Evolutionary conservation across 345 rosid genomes (phyloP), one percentile per base, ranked within the genome.

Genomic region (Litchi chinensis): DNA sequence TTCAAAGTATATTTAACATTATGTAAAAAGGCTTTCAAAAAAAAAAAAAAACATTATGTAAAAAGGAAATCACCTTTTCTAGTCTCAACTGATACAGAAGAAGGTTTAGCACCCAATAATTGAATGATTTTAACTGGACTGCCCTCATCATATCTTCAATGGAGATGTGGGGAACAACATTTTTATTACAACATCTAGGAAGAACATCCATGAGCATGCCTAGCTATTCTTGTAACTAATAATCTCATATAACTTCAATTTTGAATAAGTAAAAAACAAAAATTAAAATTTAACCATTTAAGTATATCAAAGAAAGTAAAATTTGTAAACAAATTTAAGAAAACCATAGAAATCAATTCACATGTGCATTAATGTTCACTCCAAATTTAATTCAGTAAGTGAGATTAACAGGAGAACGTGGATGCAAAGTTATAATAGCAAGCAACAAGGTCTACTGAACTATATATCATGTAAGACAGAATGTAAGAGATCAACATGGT

Each of bases 21-120:
- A 26, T 26, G 1, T 26, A 26, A 26, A 26, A 26, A 26, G 28
- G 28, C 28, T 26, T 26, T 26, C 28, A 26, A 26, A 26, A 26
- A 26, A 26, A 26, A 26, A 26, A 26, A 26, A 26, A 26, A 26
- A 26, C 28, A 26, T 0, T 26, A 74, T 7, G 43, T 57, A 59
- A 74, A 39, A 44, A 32, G 69, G 10, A 12, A 68, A 74, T 71
- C 76, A 90, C 87, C 92, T 87, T 82, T 90, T 83, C 90, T 85
- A 90, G 89, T 82, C 90, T 91, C 82, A 95, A 71, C 85, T 89
- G 89, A 76, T 92, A 93, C 66, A 95, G 79, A 32, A 92, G 86
- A 87, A 93, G 96, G 89, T 93, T 92, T 87, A 93, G 82, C 74
- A 91, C 87, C 76, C 95, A 88, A 86, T 91, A 93, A 87, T 93